Conservation (phyloP, 2,329 filamentous ascomycete genomes). For the Fusarium agapanthi region DNA sequence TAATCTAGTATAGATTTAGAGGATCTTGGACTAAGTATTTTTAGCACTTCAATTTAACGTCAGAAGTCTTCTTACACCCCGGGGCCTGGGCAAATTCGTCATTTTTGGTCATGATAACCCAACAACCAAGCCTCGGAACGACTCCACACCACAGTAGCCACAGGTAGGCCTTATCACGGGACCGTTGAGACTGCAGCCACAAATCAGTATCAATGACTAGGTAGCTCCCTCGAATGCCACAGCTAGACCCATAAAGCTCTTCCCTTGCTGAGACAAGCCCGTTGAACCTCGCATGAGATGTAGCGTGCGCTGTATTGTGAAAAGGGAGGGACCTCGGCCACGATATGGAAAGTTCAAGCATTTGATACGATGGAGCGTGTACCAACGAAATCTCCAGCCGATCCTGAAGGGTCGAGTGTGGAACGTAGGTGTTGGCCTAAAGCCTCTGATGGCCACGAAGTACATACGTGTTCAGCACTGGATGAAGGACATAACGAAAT, state of each 20-base stretch:
- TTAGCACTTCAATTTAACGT: too few species aligned
- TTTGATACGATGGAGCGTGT: neutral
- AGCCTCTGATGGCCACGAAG: neutral
- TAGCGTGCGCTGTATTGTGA: neutral
- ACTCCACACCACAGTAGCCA: conserved; percentile 27
- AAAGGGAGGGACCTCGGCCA: neutral
- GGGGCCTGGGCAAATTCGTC: neutral
- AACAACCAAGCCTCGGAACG: neutral
- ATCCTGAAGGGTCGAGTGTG: neutral
- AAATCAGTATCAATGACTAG: neutral
- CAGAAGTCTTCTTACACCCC: too few species aligned
- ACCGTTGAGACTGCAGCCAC: conserved; percentile 7
- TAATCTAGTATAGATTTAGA: too few species aligned
- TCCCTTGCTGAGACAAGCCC: neutral
- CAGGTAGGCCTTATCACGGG: conserved; percentile 38
- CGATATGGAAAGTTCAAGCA: neutral
- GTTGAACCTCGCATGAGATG: neutral
- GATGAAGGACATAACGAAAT: neutral
- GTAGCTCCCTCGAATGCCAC: neutral
- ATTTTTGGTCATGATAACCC: neutral
- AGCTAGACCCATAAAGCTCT: neutral
- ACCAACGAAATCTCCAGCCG: neutral
- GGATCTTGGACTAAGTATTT: too few species aligned
- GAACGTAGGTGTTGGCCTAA: neutral
- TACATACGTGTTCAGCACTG: neutral